These are phyloP conservation scores for Ramicandelaber brevisporus DNA, from an alignment of 192 early-diverging fungal genomes.

Conservation along the genomic window DNA sequence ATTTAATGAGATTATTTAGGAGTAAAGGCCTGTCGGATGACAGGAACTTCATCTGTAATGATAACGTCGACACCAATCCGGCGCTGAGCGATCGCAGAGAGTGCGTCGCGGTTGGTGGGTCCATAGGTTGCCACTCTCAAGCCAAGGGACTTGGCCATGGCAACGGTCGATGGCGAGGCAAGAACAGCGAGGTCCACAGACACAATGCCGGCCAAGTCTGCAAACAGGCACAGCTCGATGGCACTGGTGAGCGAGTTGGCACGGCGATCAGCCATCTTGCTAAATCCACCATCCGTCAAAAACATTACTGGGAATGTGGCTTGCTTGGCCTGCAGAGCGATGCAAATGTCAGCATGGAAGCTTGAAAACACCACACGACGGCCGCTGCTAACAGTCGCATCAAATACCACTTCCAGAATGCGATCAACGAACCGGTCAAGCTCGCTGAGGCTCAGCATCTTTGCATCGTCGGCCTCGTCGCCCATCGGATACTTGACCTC, in stretches of 20 bases:
- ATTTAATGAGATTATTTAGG: too few relatives aligned
- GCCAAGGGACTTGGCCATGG: constrained; percentile 40
- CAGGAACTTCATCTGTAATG: constrained; percentile 43
- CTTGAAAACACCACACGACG: constrained; percentile 76
- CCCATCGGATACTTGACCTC: constrained; percentile 92
- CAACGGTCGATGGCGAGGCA: constrained; percentile 41
- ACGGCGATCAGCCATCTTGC: constrained; percentile 44
- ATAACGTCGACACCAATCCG: constrained; percentile 66
- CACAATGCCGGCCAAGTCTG: constrained; percentile 57
- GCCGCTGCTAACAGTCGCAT: constrained; percentile 15
- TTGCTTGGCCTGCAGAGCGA: constrained; percentile 66
- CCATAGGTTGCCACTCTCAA: constrained; percentile 65
- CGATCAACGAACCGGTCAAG: constrained; percentile 67
- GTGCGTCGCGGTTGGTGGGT: constrained; percentile 43
- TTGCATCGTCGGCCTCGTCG: constrained; percentile 60
- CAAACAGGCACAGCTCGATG: constrained; percentile 43
- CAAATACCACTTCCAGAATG: constrained; percentile 54
- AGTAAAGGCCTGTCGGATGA: constrained; percentile 15
- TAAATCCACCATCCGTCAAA: constrained; percentile 59
- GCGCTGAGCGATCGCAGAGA: constrained; percentile 41
- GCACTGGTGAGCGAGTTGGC: constrained; percentile 60
- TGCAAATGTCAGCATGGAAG: constrained; percentile 74
- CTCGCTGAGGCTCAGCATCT: constrained; percentile 41
- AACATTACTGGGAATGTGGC: constrained; percentile 75
- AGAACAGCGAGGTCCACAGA: constrained; percentile 41